Percentiles rank a stretch among this genome's conserved stretches.
Evolutionary conservation across 768 basidiomycete species (phyloP).

Genomic region (Trichaptum fuscoviolaceum): DNA sequence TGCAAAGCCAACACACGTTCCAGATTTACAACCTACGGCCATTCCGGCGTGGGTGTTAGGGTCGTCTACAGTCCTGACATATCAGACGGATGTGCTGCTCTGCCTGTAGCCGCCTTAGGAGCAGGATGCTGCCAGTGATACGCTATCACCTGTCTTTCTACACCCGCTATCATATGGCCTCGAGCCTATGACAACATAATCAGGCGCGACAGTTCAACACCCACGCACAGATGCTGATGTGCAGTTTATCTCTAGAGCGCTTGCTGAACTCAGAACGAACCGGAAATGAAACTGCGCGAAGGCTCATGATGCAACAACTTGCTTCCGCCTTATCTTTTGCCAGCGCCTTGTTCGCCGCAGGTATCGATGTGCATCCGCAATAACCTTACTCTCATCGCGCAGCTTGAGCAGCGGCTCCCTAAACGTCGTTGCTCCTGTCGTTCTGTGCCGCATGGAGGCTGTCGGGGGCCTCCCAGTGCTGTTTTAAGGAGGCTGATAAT

Average conservation of each 20-base stretch:
- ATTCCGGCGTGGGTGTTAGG: no score
- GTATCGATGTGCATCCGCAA: neutral
- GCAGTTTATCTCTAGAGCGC: neutral
- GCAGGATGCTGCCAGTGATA: neutral
- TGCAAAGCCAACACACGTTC: neutral
- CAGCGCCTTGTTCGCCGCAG: neutral
- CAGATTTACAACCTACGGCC: no score
- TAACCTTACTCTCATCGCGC: neutral
- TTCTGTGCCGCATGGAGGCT: neutral
- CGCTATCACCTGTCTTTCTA: neutral
- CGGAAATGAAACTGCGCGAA: constrained; percentile 1
- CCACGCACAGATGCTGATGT: neutral
- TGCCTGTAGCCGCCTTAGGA: neutral
- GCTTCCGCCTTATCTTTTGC: neutral
- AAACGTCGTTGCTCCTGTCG: neutral
- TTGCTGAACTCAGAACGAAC: neutral
- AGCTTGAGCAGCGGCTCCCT: neutral
- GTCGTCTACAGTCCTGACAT: no score
- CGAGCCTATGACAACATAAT: neutral
- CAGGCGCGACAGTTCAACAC: neutral
- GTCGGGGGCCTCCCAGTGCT: neutral
- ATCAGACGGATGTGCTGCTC: neutral
- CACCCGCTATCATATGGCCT: neutral
- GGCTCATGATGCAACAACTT: neutral
- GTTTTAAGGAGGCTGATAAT: neutral